These are phyloP conservation scores for Aspergillus fructus DNA, from an alignment of 2,329 filamentous ascomycete genomes.

Conservation along the genomic window DNA sequence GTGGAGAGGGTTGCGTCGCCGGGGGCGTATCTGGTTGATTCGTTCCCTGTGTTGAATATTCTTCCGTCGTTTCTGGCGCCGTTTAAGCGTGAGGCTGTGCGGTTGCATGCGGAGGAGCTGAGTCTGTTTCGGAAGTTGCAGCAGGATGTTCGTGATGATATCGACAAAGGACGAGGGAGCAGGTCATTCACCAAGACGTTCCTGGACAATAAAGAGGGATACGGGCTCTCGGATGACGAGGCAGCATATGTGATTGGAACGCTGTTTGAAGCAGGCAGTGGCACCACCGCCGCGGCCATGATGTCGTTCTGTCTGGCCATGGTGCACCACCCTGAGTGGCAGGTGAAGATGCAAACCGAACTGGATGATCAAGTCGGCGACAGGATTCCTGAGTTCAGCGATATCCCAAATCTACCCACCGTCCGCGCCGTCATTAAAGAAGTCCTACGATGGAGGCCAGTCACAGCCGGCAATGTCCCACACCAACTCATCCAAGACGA, in stretches of 20 bases:
- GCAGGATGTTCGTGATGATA: not conserved
- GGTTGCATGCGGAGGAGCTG: not conserved
- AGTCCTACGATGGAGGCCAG: not conserved
- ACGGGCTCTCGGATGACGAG: not conserved
- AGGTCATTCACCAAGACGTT: not conserved
- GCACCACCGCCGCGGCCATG: not conserved
- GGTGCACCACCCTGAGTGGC: not conserved
- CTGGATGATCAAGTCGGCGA: constrained; percentile 23
- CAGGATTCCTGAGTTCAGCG: constrained; percentile 5
- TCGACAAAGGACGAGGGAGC: not conserved
- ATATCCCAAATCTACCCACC: not conserved
- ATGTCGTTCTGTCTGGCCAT: not conserved
- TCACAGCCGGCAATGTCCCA: not conserved
- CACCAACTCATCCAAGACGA: not conserved
- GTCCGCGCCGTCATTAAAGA: not conserved
- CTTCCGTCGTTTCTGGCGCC: not conserved
- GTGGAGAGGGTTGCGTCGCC: not conserved
- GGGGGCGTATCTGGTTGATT: not conserved
- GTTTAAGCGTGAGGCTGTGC: not conserved
- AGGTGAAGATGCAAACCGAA: not conserved
- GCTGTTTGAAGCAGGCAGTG: not conserved
- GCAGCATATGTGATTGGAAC: not conserved
- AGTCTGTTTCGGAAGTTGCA: not conserved
- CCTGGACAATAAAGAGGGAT: not conserved
- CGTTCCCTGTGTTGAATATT: constrained; percentile 38